phyloP scores from a whole-genome alignment of 441 rosid species.

The Bocquillonia castaneifolia region DNA sequence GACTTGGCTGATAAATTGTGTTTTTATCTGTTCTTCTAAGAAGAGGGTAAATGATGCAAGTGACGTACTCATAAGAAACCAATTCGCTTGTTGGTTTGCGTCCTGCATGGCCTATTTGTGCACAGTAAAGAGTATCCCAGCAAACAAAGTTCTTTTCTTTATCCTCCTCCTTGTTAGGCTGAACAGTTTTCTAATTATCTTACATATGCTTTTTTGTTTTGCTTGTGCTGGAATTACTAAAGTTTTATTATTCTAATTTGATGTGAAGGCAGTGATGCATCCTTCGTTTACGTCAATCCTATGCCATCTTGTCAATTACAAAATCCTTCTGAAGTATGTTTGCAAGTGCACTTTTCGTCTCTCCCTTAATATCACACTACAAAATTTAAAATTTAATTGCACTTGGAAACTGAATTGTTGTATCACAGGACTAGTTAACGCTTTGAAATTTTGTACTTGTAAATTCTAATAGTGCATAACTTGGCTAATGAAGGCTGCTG shows the following conservation, averaged over 20 bases:
- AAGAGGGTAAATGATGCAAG: constrained; percentile 37
- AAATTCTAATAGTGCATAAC: no score
- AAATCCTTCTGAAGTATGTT: neutral
- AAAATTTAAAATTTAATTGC: no score
- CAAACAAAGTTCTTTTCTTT: constrained; percentile 3
- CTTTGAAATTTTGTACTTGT: no score
- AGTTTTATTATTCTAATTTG: neutral
- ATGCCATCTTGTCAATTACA: neutral
- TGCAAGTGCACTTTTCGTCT: no score
- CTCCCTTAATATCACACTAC: no score
- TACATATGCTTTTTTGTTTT: neutral
- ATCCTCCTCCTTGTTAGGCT: neutral
- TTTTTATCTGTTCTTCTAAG: neutral
- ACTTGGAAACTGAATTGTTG: no score
- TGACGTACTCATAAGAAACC: constrained; percentile 38
- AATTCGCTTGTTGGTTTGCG: constrained; percentile 43
- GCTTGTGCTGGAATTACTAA: neutral
- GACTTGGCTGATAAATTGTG: neutral
- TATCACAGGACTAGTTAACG: no score
- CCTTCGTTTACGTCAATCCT: neutral
- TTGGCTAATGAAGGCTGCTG: no score
- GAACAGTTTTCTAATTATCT: neutral
- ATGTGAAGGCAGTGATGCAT: neutral
- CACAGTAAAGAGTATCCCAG: constrained; percentile 11
- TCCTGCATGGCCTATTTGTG: constrained; percentile 44